Evolutionary conservation across 495 filamentous ascomycete species (phyloP).

Genomic region (Penicillium canescens): DNA sequence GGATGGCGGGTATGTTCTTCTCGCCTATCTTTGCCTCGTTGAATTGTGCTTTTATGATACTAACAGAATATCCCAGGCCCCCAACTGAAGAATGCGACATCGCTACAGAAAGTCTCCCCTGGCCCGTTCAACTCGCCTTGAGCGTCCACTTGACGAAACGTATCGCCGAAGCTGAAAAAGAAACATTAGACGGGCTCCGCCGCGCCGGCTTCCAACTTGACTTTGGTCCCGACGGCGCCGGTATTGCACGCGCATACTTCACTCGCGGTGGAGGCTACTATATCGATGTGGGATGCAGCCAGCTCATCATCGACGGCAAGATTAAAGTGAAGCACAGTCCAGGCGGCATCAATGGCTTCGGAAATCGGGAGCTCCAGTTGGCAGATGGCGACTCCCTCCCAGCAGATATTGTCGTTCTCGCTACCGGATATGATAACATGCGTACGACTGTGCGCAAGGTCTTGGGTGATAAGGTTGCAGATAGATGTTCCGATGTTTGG

Average conservation of each 20-base stretch:
- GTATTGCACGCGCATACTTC: constrained; percentile 69
- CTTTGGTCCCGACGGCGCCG: constrained; percentile 60
- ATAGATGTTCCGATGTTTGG: constrained; percentile 71
- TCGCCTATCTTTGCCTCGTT: not conserved
- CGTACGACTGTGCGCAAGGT: constrained; percentile 58
- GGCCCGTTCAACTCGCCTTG: constrained; percentile 57
- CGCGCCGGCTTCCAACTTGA: constrained; percentile 70
- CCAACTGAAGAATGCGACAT: constrained; percentile 66
- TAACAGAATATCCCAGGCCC: constrained; percentile 19
- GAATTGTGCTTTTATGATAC: not conserved
- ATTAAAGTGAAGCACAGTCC: constrained; percentile 71
- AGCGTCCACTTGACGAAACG: constrained; percentile 51
- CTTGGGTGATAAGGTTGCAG: constrained; percentile 68
- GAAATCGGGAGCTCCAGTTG: constrained; percentile 56
- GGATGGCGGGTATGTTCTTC: constrained; percentile 48
- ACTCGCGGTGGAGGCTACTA: constrained; percentile 77
- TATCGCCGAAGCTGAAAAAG: constrained; percentile 51
- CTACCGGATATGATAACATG: constrained; percentile 85
- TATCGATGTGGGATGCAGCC: constrained; percentile 71
- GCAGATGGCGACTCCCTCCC: constrained; percentile 64
- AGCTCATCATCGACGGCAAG: constrained; percentile 73
- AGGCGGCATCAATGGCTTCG: constrained; percentile 57
- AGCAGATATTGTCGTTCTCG: constrained; percentile 77
- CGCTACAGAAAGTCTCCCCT: constrained; percentile 53
- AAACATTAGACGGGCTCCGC: constrained; percentile 58